Evolutionary conservation across 148 eudicot genomes (phyloP), one percentile per base, ranked within the genome.

Genomic region (Vaccinium corymbosum): DNA sequence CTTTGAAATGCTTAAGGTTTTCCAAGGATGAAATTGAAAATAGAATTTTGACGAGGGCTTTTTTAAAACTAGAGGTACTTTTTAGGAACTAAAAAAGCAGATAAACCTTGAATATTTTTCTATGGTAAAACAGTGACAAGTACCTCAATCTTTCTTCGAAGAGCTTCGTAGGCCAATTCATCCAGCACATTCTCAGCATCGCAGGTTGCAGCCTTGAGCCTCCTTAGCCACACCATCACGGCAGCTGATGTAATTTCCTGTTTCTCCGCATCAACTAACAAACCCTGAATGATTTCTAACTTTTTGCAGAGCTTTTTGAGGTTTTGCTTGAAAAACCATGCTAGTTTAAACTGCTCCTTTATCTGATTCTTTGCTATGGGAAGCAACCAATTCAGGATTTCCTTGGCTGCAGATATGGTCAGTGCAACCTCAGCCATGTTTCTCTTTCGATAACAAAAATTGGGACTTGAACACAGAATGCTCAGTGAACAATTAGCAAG

Each of bases 131-230:
- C 32, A 29, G 32, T 29, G 32, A 29, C 1, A 0, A 29, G 32
- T 29, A 29, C 32, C 32, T 29, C 32, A 29, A 29, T 29, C 1
- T 29, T 1, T 29, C 32, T 0, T 29, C 32, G 32, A 29, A 29
- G 32, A 29, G 32, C 32, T 29, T 29, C 32, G 1, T 29, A 29
- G 32, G 32, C 1, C 32, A 29, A 29, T 29, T 29, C 84, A 55
- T 82, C 84, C 27, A 73, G 55, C 46, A 82, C 84, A 53, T 73
- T 48, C 13, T 72, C 84, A 11, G 49, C 84, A 5, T 20, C 25
- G 2, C 11, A 7, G 8, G 68, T 8, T 70, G 32, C 74, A 70
- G 16, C 38, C 38, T 25, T 22, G 38, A 70, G 74, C 1, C 13
- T 2, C 74, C 29, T 70, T 4, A 70, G 38, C 74, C 74, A 70